These are phyloP conservation scores for Cardamine occulta DNA, from an alignment of 345 rosid species.

Conservation along the genomic window DNA sequence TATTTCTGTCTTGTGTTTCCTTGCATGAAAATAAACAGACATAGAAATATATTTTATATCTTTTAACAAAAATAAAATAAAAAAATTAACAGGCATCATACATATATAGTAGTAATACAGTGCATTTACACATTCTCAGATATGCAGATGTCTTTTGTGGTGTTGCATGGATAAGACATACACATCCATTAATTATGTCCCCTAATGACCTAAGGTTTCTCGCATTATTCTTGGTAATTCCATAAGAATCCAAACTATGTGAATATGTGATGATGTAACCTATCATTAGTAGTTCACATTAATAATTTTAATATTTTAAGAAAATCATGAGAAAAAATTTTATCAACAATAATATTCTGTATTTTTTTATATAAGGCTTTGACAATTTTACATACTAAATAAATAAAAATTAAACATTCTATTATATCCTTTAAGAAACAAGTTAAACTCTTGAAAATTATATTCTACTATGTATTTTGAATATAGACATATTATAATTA, in stretches of 20 bases:
- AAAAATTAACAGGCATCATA: slow-evolving; percentile 1
- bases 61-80: too few species aligned
- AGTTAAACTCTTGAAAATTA: too few species aligned
- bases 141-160: background rate
- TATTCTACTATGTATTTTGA: too few species aligned
- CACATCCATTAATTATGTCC: slow-evolving; percentile 7
- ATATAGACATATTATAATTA: too few species aligned
- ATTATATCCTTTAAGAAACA: too few species aligned
- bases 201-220: background rate
- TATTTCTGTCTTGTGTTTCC: background rate
- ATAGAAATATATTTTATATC: too few species aligned
- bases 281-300: background rate
- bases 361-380: too few species aligned
- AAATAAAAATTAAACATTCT: too few species aligned
- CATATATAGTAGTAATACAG: background rate
- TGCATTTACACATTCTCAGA: background rate
- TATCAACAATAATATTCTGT: too few species aligned
- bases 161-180: slow-evolving; percentile 17
- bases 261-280: background rate
- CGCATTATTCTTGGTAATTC: background rate
- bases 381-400: too few species aligned
- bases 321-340: too few species aligned
- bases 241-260: background rate
- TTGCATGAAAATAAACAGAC: slow-evolving; percentile 12
- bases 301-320: too few species aligned